Conservation (phyloP, 371 early-diverging fungal genomes). For the Capillidium heterosporum region DNA sequence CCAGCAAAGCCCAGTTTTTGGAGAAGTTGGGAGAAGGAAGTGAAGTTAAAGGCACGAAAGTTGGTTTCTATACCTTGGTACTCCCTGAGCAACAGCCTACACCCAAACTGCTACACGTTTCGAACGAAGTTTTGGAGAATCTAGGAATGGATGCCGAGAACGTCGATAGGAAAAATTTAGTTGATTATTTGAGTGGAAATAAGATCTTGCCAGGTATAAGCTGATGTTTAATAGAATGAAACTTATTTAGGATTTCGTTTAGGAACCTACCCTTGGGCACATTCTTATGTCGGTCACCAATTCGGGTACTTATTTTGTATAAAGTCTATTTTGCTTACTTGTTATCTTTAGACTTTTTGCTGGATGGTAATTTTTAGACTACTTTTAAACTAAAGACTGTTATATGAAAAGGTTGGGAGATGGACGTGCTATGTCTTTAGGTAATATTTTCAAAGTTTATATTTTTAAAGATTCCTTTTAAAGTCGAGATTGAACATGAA, state of each 20-base stretch:
- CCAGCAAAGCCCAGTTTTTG: no score
- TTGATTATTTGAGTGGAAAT: conserved; percentile 22
- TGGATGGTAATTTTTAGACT: conserved; percentile 18
- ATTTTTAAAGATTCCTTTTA: neutral
- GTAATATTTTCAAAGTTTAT: conserved; percentile 12
- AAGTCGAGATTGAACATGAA: conserved; percentile 12
- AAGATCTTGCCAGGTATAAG: conserved; percentile 9
- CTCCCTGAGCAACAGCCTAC: conserved; percentile 24
- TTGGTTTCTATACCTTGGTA: conserved; percentile 23
- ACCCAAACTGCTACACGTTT: conserved; percentile 23
- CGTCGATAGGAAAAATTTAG: conserved; percentile 11
- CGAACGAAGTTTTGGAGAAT: conserved; percentile 14
- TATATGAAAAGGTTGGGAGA: conserved; percentile 51
- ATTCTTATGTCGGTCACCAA: conserved; percentile 78
- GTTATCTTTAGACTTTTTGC: conserved; percentile 20
- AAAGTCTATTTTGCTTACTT: neutral
- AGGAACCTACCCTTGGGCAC: conserved; percentile 58
- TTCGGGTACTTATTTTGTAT: conserved; percentile 37
- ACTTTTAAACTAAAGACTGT: neutral
- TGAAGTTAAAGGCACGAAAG: no score
- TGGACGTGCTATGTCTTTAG: conserved; percentile 68
- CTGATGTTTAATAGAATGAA: conserved; percentile 1
- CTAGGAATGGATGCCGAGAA: conserved; percentile 23
- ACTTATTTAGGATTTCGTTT: conserved; percentile 11
- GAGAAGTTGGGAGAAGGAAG: no score